These are phyloP conservation scores for Scedosporium minutisporum DNA, from an alignment of 2,329 filamentous ascomycete species.

Conservation along the genomic window DNA sequence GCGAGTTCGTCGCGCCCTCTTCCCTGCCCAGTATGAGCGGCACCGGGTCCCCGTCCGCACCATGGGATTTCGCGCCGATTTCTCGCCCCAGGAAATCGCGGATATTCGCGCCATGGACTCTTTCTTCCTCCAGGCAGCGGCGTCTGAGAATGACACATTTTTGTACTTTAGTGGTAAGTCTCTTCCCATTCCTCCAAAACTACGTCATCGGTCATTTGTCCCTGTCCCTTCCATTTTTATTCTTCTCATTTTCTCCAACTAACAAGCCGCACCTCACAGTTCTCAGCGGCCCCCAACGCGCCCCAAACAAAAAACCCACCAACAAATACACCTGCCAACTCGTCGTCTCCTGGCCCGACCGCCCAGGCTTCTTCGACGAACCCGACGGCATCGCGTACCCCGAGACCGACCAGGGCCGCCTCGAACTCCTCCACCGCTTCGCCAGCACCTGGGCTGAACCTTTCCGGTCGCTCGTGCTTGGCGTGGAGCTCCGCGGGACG, in stretches of 20 bases:
- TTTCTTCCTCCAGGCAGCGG: conserved; percentile 43
- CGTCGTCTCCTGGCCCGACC: conserved; percentile 40
- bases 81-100: conserved; percentile 28
- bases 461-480: conserved; percentile 31
- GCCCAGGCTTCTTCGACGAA: conserved; percentile 22
- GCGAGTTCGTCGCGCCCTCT: conserved; percentile 26
- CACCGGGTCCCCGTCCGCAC: conserved; percentile 36
- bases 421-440: conserved; percentile 32
- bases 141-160: conserved; percentile 40
- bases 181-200: not conserved
- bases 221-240: not conserved
- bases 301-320: conserved; percentile 18
- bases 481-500: conserved; percentile 18
- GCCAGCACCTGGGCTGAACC: conserved; percentile 38
- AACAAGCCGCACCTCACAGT: not conserved
- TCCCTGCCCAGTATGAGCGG: conserved; percentile 22
- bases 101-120: conserved; percentile 38
- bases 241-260: not conserved
- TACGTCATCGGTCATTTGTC: not conserved
- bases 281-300: conserved; percentile 19
- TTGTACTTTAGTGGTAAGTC: conserved; percentile 42
- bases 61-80: conserved; percentile 34
- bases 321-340: conserved; percentile 37
- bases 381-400: conserved; percentile 28
- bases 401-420: conserved; percentile 23